Evolutionary conservation across 352 stramenopile species (phyloP).

Genomic region (Phytophthora citricola): DNA sequence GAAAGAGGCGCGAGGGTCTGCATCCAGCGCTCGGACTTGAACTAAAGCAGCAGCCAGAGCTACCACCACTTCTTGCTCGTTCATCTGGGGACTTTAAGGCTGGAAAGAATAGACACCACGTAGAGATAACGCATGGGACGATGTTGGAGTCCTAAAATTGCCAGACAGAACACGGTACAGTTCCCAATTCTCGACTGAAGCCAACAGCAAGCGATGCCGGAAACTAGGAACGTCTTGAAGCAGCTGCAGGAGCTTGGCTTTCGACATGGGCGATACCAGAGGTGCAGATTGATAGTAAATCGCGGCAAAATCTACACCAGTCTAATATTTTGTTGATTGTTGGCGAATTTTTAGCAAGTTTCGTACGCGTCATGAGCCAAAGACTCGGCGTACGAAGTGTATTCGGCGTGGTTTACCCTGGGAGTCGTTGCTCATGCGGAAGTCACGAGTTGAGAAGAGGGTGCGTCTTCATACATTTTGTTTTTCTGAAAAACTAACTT

Average conservation of each 20-base stretch:
- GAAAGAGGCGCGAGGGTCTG: conserved; percentile 15
- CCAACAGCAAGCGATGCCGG: neutral
- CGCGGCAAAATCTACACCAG: neutral
- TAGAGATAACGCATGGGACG: conserved; percentile 21
- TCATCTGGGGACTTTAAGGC: conserved; percentile 3
- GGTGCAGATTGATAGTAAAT: conserved; percentile 25
- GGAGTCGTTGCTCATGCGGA: conserved; percentile 87
- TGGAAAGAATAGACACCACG: neutral
- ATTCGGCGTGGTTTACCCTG: conserved; percentile 45
- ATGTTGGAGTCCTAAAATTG: conserved; percentile 12
- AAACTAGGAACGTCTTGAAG: conserved; percentile 34
- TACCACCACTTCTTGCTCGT: conserved; percentile 51
- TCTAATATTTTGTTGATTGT: conserved; percentile 1
- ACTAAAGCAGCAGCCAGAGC: conserved; percentile 50
- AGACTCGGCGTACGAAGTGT: conserved; percentile 44
- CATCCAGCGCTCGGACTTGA: conserved; percentile 31
- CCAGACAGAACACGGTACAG: neutral
- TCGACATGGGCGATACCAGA: conserved; percentile 58
- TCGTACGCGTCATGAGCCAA: conserved; percentile 48
- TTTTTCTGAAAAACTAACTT: no score
- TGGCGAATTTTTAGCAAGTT: conserved; percentile 55
- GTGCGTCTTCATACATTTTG: conserved; percentile 31
- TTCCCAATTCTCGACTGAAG: conserved; percentile 1
- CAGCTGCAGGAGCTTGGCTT: conserved; percentile 50
- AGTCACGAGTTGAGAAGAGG: conserved; percentile 66